These are phyloP conservation scores for Punica granatum DNA, from an alignment of 345 rosid species.

Conservation along the genomic window DNA sequence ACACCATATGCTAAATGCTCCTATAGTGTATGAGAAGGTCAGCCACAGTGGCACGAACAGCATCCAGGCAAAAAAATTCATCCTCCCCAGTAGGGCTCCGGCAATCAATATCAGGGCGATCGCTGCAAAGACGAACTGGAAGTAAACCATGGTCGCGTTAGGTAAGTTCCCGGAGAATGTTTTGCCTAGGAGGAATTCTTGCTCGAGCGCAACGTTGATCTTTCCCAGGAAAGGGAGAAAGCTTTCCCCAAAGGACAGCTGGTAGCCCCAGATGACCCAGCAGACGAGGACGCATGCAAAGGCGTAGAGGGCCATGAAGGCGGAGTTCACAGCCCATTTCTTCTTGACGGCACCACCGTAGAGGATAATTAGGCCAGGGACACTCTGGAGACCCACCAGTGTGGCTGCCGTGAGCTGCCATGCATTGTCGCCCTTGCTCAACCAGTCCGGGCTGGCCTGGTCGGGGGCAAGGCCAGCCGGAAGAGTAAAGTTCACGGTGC, in stretches of 20 bases:
- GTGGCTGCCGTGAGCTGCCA: constrained; percentile 39
- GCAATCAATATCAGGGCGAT: constrained; percentile 32
- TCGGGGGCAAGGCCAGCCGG: constrained; percentile 15
- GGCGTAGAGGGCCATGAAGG: constrained; percentile 33
- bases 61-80: constrained; percentile 48
- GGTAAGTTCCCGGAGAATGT: constrained; percentile 17
- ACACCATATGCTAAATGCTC: constrained; percentile 35
- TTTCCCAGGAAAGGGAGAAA: constrained; percentile 21
- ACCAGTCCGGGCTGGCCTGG: constrained; percentile 20
- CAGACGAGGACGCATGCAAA: constrained; percentile 33
- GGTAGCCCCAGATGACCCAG: constrained; percentile 35
- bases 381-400: constrained; percentile 28
- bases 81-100: constrained; percentile 30
- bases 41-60: constrained; percentile 42
- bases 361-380: constrained; percentile 29
- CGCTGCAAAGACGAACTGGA: constrained; percentile 33
- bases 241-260: constrained; percentile 21
- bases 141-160: constrained; percentile 29
- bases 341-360: constrained; percentile 36
- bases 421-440: constrained; percentile 33
- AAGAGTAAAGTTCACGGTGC: constrained; percentile 1
- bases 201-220: constrained; percentile 13
- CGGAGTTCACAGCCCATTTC: constrained; percentile 38
- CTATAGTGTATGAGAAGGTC: constrained; percentile 35
- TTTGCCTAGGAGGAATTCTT: constrained; percentile 13